These are phyloP conservation scores for Metschnikowia colocasiae DNA, from an alignment of 805 yeast genomes.

Conservation along the genomic window DNA sequence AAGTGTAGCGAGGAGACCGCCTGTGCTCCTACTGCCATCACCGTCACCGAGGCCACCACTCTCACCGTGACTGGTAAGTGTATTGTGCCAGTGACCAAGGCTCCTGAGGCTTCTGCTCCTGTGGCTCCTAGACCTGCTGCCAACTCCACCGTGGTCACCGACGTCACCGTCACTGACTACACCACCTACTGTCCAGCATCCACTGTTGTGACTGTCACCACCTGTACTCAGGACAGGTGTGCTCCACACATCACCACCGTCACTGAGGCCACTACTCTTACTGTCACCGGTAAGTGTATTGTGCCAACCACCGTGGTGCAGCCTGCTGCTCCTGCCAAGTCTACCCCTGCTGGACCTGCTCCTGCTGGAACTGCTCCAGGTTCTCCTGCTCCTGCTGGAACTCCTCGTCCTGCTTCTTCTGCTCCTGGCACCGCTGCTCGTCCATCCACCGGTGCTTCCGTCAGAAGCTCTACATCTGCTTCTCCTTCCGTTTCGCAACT, in stretches of 20 bases:
- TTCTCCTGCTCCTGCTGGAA: background rate
- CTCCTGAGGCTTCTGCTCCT: constrained; percentile 7
- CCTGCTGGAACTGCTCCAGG: constrained; percentile 20
- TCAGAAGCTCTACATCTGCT: too few species aligned
- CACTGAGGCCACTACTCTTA: constrained; percentile 29
- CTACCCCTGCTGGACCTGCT: too few species aligned
- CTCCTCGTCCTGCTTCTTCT: background rate
- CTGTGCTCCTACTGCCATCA: constrained; percentile 25
- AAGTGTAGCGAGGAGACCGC: too few species aligned
- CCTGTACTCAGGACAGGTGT: constrained; percentile 28
- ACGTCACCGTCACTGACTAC: constrained; percentile 32
- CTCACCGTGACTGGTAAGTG: constrained; percentile 32
- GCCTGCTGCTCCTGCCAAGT: background rate
- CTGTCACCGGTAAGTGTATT: constrained; percentile 31
- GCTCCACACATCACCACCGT: constrained; percentile 25
- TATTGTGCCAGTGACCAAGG: constrained; percentile 22
- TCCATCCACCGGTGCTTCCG: too few species aligned
- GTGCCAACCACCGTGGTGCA: constrained; percentile 22
- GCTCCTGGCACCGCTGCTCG: constrained; percentile 1
- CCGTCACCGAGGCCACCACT: constrained; percentile 31
- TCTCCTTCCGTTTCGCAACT: constrained; percentile 29
- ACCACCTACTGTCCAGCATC: constrained; percentile 37
- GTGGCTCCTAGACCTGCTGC: too few species aligned
- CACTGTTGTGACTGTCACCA: constrained; percentile 33
- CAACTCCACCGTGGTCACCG: constrained; percentile 34